Conservation (phyloP, 2,329 filamentous ascomycete species). For the Claviceps sp. region DNA sequence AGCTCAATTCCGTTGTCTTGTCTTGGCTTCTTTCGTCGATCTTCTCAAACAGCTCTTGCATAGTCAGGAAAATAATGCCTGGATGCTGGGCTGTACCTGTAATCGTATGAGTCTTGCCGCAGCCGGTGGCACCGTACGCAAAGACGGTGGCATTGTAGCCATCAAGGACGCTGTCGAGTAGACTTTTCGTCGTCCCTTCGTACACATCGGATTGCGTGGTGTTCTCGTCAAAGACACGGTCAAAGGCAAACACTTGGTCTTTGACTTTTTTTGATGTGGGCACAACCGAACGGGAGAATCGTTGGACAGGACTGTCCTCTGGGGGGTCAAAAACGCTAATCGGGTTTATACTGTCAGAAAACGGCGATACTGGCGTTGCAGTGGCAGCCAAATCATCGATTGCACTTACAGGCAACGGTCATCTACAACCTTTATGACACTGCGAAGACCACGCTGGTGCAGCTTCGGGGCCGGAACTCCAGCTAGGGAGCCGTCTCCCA, state of each 20-base stretch:
- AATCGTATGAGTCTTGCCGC: conserved; percentile 97
- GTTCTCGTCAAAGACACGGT: conserved; percentile 93
- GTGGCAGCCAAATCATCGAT: not conserved
- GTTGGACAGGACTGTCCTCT: conserved; percentile 83
- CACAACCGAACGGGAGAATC: conserved; percentile 70
- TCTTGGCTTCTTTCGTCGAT: conserved; percentile 77
- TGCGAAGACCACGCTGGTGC: conserved; percentile 71
- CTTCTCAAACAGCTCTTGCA: conserved; percentile 97
- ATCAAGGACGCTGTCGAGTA: conserved; percentile 92
- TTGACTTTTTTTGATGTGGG: conserved; percentile 84
- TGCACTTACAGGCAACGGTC: conserved; percentile 78
- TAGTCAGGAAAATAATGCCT: conserved; percentile 96
- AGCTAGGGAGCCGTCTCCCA: conserved; percentile 95
- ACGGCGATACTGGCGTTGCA: not conserved
- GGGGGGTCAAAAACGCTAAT: conserved; percentile 88
- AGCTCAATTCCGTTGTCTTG: conserved; percentile 77
- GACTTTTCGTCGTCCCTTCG: conserved; percentile 73
- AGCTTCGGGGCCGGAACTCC: conserved; percentile 73
- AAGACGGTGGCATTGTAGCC: conserved; percentile 99
- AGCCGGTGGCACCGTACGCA: conserved; percentile 93
- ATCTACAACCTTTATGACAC: conserved; percentile 92
- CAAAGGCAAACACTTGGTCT: conserved; percentile 95
- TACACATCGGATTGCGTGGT: conserved; percentile 87
- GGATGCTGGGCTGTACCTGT: conserved; percentile 83
- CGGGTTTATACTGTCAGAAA: not conserved